Conservation (phyloP, 371 early-diverging fungal genomes). For the Parasitella parasitica region DNA sequence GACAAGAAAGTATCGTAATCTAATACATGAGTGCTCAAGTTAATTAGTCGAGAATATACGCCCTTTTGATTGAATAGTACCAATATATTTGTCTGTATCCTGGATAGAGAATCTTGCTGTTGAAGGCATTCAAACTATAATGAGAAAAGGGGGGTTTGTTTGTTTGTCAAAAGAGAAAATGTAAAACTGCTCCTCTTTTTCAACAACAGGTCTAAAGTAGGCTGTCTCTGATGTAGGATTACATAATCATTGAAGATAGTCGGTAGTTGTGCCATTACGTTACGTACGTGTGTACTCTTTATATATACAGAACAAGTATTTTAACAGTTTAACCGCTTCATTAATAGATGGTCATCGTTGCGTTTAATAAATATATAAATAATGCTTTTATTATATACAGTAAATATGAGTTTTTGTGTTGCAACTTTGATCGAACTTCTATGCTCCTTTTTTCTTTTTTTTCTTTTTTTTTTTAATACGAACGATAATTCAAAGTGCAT, state of each 20-base stretch:
- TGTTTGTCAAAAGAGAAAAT: not conserved
- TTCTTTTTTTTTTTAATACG: not conserved
- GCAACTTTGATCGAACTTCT: not conserved
- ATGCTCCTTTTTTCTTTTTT: not conserved
- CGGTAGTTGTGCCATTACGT: too few species aligned
- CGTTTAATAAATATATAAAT: too few species aligned
- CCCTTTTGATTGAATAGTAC: not conserved
- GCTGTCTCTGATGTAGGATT: too few species aligned
- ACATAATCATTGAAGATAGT: too few species aligned
- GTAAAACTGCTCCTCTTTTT: not conserved
- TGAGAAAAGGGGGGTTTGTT: too few species aligned
- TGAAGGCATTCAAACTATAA: not conserved
- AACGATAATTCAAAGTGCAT: not conserved
- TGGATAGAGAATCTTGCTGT: not conserved
- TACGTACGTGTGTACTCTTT: too few species aligned
- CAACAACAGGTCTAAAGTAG: too few species aligned
- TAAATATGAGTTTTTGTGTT: not conserved
- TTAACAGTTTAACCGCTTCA: too few species aligned
- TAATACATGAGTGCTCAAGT: conserved; percentile 5
- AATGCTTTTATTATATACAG: not conserved
- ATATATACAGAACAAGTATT: too few species aligned
- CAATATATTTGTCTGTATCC: conserved; percentile 22
- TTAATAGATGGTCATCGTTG: too few species aligned
- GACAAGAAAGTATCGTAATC: conserved; percentile 63
- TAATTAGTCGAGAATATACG: too few species aligned